These are phyloP conservation scores for Russula sp. DNA, from an alignment of 768 basidiomycete species.

Conservation along the genomic window DNA sequence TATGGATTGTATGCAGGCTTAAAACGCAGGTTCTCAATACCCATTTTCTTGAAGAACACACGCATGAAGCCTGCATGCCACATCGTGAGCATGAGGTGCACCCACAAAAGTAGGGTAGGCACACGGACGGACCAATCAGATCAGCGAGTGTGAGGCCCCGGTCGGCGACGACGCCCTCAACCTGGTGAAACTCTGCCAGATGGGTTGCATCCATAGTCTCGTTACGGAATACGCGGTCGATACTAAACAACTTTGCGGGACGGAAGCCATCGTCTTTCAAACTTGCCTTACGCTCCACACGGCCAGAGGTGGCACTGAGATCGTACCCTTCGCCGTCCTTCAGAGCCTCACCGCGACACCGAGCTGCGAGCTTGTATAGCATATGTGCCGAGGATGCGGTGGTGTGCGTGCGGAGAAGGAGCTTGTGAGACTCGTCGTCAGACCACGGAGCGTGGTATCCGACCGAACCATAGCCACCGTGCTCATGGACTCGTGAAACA, in stretches of 20 bases:
- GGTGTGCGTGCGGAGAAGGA: constrained; percentile 93
- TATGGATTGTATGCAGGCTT: constrained; percentile 99
- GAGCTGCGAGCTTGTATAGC: constrained; percentile 89
- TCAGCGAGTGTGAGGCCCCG: constrained; percentile 87
- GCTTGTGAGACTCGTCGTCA: constrained; percentile 82
- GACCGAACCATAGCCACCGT: constrained; percentile 83
- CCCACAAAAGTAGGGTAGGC: background rate
- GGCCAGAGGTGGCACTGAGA: constrained; percentile 31
- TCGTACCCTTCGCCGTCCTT: constrained; percentile 30
- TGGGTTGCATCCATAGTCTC: constrained; percentile 99
- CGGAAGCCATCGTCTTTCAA: constrained; percentile 65
- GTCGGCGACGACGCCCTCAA: constrained; percentile 99
- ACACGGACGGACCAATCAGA: constrained; percentile 63
- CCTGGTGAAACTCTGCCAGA: constrained; percentile 98
- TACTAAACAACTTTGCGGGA: constrained; percentile 92
- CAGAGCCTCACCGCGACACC: constrained; percentile 55
- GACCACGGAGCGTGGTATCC: constrained; percentile 99
- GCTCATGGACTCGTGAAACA: constrained; percentile 76
- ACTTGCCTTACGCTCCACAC: constrained; percentile 31
- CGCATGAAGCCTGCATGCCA: constrained; percentile 81
- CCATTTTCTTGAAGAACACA: constrained; percentile 98
- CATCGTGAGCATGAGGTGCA: background rate
- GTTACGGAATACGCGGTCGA: constrained; percentile 97
- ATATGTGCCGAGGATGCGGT: constrained; percentile 91
- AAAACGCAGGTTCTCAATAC: constrained; percentile 88